Conservation (phyloP, 2,329 filamentous ascomycete species). For the Calcarisporium arbuscula region DNA sequence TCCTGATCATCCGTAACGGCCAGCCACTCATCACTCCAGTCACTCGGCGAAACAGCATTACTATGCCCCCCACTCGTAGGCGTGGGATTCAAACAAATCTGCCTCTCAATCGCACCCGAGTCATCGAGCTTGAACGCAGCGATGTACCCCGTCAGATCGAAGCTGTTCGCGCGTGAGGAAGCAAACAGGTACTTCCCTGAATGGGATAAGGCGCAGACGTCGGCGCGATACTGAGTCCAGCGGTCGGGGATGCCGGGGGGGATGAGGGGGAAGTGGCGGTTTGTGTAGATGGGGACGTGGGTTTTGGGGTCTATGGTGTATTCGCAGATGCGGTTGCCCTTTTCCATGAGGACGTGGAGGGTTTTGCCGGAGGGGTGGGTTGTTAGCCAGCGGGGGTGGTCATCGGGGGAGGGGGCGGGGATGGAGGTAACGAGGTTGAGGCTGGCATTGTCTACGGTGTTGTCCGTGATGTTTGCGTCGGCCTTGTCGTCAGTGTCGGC, state of each 20-base stretch:
- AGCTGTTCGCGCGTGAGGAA: slow-evolving; percentile 71
- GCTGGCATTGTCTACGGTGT: slow-evolving; percentile 46
- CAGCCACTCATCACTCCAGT: slow-evolving; percentile 84
- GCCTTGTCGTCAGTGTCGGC: slow-evolving; percentile 12
- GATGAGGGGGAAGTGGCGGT: slow-evolving; percentile 70
- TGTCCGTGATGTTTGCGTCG: too few relatives aligned
- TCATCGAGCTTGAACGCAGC: slow-evolving; percentile 68
- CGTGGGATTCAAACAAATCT: slow-evolving; percentile 77
- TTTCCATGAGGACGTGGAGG: slow-evolving; percentile 83
- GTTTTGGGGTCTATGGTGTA: slow-evolving; percentile 72
- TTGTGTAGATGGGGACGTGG: slow-evolving; percentile 71
- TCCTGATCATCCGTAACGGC: slow-evolving; percentile 84
- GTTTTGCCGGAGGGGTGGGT: slow-evolving; percentile 73
- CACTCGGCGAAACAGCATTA: slow-evolving; percentile 78
- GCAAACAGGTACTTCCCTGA: slow-evolving; percentile 75
- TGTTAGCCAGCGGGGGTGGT: slow-evolving; percentile 85
- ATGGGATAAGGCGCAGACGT: slow-evolving; percentile 69
- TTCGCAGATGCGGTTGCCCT: slow-evolving; percentile 76
- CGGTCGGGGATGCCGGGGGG: slow-evolving; percentile 58
- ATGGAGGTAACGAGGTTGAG: slow-evolving; percentile 66
- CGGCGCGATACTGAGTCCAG: slow-evolving; percentile 68
- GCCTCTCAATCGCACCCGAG: slow-evolving; percentile 65
- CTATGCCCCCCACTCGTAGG: slow-evolving; percentile 83
- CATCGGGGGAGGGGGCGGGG: slow-evolving; percentile 61
- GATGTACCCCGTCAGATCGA: slow-evolving; percentile 73